A percentile compares a stretch with the other conserved stretches of the same genome.
Evolutionary conservation across 495 filamentous ascomycete species (phyloP).

Genomic region (Penicillium canescens): DNA sequence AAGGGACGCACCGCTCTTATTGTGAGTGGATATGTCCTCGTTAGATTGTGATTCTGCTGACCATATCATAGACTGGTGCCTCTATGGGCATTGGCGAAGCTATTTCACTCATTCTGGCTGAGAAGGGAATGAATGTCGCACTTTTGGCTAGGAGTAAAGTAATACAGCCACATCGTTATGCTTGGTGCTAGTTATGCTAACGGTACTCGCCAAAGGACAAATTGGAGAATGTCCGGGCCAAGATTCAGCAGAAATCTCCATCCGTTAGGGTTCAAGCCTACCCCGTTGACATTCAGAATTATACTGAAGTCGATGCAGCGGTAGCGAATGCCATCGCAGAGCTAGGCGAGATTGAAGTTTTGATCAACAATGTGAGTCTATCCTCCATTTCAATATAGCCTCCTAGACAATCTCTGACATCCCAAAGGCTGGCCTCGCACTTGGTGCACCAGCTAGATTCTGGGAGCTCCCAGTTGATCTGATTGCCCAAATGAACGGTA

Average conservation of each 20-base stretch:
- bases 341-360: background rate
- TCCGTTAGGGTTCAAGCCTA: background rate
- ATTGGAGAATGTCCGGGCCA: background rate
- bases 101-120: conserved; percentile 21
- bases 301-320: background rate
- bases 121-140: conserved; percentile 22
- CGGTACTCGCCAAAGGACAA: too few species aligned
- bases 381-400: background rate
- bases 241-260: background rate
- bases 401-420: background rate
- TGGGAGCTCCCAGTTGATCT: conserved; percentile 11
- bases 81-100: conserved; percentile 38
- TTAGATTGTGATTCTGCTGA: too few species aligned
- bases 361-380: background rate
- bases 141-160: conserved; percentile 10
- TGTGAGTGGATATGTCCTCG: too few species aligned
- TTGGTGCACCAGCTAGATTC: background rate
- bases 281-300: background rate
- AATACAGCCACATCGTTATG: background rate
- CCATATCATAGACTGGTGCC: conserved; percentile 23
- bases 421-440: background rate
- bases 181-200: too few species aligned
- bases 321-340: background rate
- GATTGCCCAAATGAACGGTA: conserved; percentile 29
- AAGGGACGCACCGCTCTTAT: too few species aligned